Base-by-base conservation (phyloP, 192 early-diverging fungal species). In the Rhizophlyctis rosea region DNA sequence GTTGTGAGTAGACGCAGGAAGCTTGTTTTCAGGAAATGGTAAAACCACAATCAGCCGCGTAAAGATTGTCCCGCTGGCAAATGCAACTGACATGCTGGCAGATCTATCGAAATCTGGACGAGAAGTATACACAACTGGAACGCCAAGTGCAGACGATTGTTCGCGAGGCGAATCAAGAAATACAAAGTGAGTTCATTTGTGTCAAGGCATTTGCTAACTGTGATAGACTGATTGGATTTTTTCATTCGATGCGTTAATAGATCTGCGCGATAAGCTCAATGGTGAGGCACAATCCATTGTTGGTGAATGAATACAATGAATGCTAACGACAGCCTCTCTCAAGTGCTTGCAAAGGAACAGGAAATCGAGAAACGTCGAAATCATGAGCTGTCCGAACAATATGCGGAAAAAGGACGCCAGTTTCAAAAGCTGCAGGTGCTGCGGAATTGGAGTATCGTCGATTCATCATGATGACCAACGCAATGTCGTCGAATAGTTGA, bases 151-250 rank as follows among this genome's bases (percentile, higher is more conserved):
- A 69, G 48, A 61, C 13, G 7, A 55, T 76, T 33, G 67, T 76
- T 30, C 67, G 75, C 29, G 75, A 76, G 23, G 75, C 75, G 1
- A 76, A 76, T 51, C 72, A 75, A 53, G 75, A 76, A 57, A 67
- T 76, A 52, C 61, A 73, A 59, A 54, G 68, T 62, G 18, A 58
- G 47, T 54, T 49, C 14, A 14, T 1, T 33, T 16, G 61, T 60
- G 0, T 62, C 16, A 16, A 21, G 1, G 14, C 33, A 48, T 13
- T 50, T 44, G 39, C 9, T 13, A 9, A 47, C n/a, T 9, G 39
- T 13, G 39, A 47, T 13, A 47, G 9, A 47, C 39, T 64, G 32
- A 5, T 30, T 39, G 34, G 33, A 64, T 4, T 62, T 7, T 62
- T 9, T n/a, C n/a, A n/a, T n/a, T n/a, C n/a, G n/a, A n/a, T n/a